Evolutionary conservation across 2,329 filamentous ascomycete species (phyloP), one percentile per base, ranked within the genome.

Genomic region (Ceratocystis cubensis): DNA sequence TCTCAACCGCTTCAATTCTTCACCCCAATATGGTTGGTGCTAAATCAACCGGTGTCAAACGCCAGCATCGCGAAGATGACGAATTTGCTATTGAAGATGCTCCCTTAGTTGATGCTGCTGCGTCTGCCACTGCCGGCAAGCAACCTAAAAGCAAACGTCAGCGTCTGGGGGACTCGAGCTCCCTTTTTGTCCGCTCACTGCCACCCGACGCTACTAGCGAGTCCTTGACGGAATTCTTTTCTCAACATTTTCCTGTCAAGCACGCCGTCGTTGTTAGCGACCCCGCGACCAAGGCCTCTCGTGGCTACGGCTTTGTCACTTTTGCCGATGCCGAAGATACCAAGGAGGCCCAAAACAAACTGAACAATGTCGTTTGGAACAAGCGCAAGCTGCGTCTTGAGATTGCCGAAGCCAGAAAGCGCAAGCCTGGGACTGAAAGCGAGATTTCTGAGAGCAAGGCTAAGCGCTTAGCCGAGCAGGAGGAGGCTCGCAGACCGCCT

Each of bases 231-330:
- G 87, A 91, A 68, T 88, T 92, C 75, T 99, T 99, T 77, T 97
- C 94, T 5, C 85, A 96, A 75, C 88, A 91, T 68, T 97, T 90
- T 72, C 92, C 95, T 6, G 84, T 99, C 74, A 97, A 96, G 76
- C 93, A 97, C 76, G 93, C 94, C 64, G 89, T 88, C n/a, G 91
- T 96, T 3, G 91, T 99, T 48, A 78, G 88, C 66, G 93, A 99
- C 74, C 85, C 88, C 17, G 81, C 86, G 70, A 96, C 92, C 1
- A 96, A 96, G 73, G 80, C 86, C 71, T 96, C 91, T 15, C 88
- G 90, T 73, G 93, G 94, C 20, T 99, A 91, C 75, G 94, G 94
- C 65, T 99, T 99, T 76, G 93, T 99, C 67, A 97, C 94, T 1
- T 94, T 99, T 72, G 90, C 92, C 71, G 94, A 99, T 74, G 84